A percentile compares a stretch with the other conserved stretches of the same genome.
Evolutionary conservation across 495 filamentous ascomycete genomes (phyloP).

Genomic region (Delitschia confertaspora): DNA sequence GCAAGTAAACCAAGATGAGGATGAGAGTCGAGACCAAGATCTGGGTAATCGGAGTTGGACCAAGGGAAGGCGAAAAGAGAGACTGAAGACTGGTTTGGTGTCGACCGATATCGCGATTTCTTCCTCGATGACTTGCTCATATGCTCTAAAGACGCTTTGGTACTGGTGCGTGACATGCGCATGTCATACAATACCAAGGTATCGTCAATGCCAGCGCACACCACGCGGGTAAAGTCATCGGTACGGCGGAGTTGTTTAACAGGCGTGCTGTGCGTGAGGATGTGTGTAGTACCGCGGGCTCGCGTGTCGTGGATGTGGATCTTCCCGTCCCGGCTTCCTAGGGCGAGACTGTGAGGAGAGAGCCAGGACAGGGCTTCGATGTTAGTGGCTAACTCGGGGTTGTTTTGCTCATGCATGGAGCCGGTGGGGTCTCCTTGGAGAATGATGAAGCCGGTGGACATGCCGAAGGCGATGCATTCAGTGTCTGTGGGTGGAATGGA

Average conservation of each 20-base stretch:
- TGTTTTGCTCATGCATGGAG: background rate
- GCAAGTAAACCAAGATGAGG: conserved; percentile 26
- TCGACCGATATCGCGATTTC: background rate
- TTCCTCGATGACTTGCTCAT: background rate
- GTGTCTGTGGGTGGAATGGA: background rate
- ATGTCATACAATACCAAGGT: conserved; percentile 30
- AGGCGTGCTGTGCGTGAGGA: conserved; percentile 19
- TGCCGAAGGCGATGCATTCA: conserved; percentile 17
- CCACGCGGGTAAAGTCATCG: conserved; percentile 17
- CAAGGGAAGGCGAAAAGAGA: conserved; percentile 16
- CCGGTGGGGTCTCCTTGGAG: background rate
- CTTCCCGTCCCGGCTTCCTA: conserved; percentile 23
- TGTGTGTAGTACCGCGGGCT: conserved; percentile 1
- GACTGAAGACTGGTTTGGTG: background rate
- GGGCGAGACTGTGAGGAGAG: conserved; percentile 9
- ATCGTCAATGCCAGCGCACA: conserved; percentile 26
- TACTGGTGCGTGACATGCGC: conserved; percentile 12
- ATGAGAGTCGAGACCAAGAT: conserved; percentile 29
- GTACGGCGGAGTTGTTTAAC: conserved; percentile 19
- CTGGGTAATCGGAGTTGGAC: conserved; percentile 1
- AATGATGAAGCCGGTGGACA: background rate
- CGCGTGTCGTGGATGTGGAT: conserved; percentile 27
- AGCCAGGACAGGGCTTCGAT: conserved; percentile 30
- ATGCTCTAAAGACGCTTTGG: background rate
- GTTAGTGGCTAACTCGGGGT: conserved; percentile 9